Conservation (phyloP, 164 flowering plant genomes). For the Vitis labrusca region DNA sequence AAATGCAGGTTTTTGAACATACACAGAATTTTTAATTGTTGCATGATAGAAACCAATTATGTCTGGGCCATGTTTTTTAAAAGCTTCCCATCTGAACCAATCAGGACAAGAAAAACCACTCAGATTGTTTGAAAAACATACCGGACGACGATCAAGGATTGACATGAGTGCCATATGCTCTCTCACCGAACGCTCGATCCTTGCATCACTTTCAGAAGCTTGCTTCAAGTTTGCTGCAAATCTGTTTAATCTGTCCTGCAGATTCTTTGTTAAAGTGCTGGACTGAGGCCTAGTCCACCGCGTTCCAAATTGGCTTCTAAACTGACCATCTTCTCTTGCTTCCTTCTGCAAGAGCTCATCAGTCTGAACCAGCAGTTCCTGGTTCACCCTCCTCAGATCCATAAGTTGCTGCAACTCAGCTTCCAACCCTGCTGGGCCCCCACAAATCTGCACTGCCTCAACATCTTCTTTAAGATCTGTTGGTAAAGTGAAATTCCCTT, state of each 20-base stretch:
- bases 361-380: constrained; percentile 80
- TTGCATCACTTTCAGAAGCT: constrained; percentile 91
- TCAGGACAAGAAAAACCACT: background rate
- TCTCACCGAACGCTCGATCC: constrained; percentile 89
- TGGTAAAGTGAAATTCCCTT: constrained; percentile 76
- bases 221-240: constrained; percentile 95
- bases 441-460: constrained; percentile 96
- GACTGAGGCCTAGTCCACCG: constrained; percentile 96
- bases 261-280: constrained; percentile 83
- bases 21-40: too few species aligned
- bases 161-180: constrained; percentile 84
- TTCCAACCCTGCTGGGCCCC: constrained; percentile 93
- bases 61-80: too few species aligned
- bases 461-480: constrained; percentile 85
- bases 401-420: constrained; percentile 87
- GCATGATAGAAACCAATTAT: too few species aligned
- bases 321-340: constrained; percentile 89
- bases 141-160: constrained; percentile 89
- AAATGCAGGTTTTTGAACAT: too few species aligned
- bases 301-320: constrained; percentile 88
- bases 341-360: constrained; percentile 97
- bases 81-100: too few species aligned
- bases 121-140: constrained; percentile 28
- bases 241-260: constrained; percentile 83
- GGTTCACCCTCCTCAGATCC: constrained; percentile 93